Evolutionary conservation across 108 stramenopile genomes (phyloP), one percentile per base, ranked within the genome.

Genomic region (Cyclostephanos tholiformis): DNA sequence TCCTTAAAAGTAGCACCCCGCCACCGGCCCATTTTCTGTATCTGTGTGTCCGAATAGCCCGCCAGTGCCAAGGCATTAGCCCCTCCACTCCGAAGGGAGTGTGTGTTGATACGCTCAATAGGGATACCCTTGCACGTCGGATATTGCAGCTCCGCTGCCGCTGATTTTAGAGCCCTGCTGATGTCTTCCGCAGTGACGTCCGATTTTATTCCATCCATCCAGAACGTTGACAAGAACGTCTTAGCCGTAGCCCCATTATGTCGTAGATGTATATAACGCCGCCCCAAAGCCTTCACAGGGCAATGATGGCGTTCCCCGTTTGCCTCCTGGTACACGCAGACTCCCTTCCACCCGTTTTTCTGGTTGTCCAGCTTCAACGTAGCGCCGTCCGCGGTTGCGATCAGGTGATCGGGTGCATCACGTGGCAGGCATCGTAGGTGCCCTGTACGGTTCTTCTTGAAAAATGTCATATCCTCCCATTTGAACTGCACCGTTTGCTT

Each of bases 401-500:
- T 53, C 0, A 25, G 23, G 23, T 16, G 7, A 53, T 53, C 17
- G 7, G 52, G 20, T 1, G 52, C 52, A 20, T 53, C 14, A 22
- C 52, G 20, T 22, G 23, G 20, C 1, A 53, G 52, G 23, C 25
- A 25, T 7, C 35, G 36, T 1, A 60, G 35, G 5, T 38, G 32
- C 8, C 59, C 59, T 3, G 1, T 36, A n/a, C 12, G 12, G 36
- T 60, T 4, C 12, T 11, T 20, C 36, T 14, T 36, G 59, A 62
- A 62, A 19, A 62, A 62, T 0, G 61, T 62, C 16, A 35, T 6
- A 13, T 59, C 57, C 29, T 62, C 36, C 1, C 39, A 0, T 22
- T 36, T 19, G 19, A 62, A 62, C 12, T 62, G 61, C 4, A 36
- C 36, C 0, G 61, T 62, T 41, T 41, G 61, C 16, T 62, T 62